A percentile compares a stretch with the other conserved stretches of the same genome.
Evolutionary conservation across 148 eudicot species (phyloP).

Genomic region (Hydrangea macrophylla): DNA sequence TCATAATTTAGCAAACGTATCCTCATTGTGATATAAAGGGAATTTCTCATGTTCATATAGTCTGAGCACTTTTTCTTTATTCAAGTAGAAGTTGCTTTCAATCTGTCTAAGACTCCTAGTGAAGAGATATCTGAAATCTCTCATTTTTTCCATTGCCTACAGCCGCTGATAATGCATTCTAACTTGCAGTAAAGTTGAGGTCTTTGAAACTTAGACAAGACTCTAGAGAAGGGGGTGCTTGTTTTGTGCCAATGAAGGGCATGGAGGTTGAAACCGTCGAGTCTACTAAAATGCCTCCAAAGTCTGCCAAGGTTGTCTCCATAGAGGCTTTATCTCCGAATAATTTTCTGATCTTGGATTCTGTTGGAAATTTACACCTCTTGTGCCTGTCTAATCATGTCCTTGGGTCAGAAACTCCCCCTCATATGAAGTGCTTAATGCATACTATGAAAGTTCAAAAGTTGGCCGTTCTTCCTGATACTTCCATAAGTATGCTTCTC

Average conservation of each 20-base stretch:
- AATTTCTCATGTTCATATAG: constrained; percentile 6
- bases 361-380: constrained; percentile 57
- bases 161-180: constrained; percentile 76
- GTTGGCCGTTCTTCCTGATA: constrained; percentile 40
- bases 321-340: constrained; percentile 58
- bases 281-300: constrained; percentile 25
- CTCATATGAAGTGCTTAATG: constrained; percentile 29
- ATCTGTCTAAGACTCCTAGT: background rate
- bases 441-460: constrained; percentile 37
- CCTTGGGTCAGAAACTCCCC: constrained; percentile 24
- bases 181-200: constrained; percentile 77
- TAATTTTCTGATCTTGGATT: constrained; percentile 66
- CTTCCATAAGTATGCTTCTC: constrained; percentile 27
- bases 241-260: constrained; percentile 54
- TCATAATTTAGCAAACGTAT: background rate
- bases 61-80: background rate
- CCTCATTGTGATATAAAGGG: background rate
- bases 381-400: constrained; percentile 26
- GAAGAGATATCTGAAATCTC: constrained; percentile 29
- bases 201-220: constrained; percentile 68
- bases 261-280: constrained; percentile 30
- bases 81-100: constrained; percentile 11
- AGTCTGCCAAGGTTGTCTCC: constrained; percentile 48
- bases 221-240: constrained; percentile 50
- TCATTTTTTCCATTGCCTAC: constrained; percentile 43